A percentile compares a stretch with the other conserved stretches of the same genome.
Evolutionary conservation across 352 stramenopile genomes (phyloP).

Genomic region (Pythium folliculosum): DNA sequence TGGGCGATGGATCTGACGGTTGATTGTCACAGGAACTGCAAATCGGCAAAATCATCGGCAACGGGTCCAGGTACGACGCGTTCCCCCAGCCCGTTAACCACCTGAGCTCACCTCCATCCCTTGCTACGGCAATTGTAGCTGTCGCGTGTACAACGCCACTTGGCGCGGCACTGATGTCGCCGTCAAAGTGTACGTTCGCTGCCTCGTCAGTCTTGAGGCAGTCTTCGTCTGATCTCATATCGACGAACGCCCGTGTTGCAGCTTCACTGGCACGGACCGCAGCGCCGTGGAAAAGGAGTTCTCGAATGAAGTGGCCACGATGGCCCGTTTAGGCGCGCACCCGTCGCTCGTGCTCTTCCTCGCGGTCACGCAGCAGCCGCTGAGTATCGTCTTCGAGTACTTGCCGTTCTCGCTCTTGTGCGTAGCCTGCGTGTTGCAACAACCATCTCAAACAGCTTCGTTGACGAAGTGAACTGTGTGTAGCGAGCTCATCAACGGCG

Average conservation of each 20-base stretch:
- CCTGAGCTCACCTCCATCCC: no score
- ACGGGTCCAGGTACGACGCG: slow-evolving; percentile 56
- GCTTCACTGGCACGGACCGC: slow-evolving; percentile 54
- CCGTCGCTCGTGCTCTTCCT: slow-evolving; percentile 74
- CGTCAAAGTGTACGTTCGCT: slow-evolving; percentile 59
- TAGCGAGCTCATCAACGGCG: slow-evolving; percentile 78
- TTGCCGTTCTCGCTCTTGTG: slow-evolving; percentile 82
- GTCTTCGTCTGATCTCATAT: no score
- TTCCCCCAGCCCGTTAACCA: no score
- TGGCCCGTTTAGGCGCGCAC: slow-evolving; percentile 61
- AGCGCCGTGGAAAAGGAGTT: slow-evolving; percentile 67
- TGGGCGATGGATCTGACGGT: not conserved
- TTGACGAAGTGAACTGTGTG: not conserved
- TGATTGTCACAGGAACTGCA: slow-evolving; percentile 33
- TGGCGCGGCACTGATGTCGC: slow-evolving; percentile 76
- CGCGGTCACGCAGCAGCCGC: slow-evolving; percentile 55
- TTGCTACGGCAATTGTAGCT: slow-evolving; percentile 34
- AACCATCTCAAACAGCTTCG: no score
- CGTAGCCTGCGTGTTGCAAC: no score
- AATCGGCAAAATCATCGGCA: slow-evolving; percentile 57
- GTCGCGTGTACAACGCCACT: slow-evolving; percentile 73
- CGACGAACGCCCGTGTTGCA: slow-evolving; percentile 10
- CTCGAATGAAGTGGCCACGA: slow-evolving; percentile 75
- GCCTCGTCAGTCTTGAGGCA: not conserved
- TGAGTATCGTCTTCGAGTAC: slow-evolving; percentile 76